Conservation (phyloP, 306 rosid genomes). For the Oxytropis ochrocephala region DNA sequence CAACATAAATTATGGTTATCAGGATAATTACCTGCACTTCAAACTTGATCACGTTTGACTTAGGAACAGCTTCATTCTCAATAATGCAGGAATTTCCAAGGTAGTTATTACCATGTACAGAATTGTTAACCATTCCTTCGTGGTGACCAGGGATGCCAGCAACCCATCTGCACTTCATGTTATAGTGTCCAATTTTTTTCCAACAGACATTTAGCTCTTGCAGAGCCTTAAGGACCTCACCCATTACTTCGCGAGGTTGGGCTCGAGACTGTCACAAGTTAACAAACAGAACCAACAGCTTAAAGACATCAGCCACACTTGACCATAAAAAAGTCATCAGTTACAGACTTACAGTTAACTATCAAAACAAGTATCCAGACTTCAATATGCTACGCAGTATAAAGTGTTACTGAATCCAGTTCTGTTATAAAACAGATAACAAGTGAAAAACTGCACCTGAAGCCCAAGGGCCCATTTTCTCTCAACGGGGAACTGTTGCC, state of each 20-base stretch:
- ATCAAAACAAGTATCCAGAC: slow-evolving; percentile 22
- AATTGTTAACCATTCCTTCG: slow-evolving; percentile 61
- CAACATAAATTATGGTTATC: slow-evolving; percentile 7
- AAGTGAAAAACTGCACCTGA: slow-evolving; percentile 58
- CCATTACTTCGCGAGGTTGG: slow-evolving; percentile 94
- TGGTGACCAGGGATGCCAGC: slow-evolving; percentile 43
- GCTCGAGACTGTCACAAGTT: slow-evolving; percentile 62
- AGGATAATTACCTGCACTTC: slow-evolving; percentile 75
- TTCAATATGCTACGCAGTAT: slow-evolving; percentile 7
- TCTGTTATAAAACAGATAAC: background rate
- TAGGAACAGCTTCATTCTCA: slow-evolving; percentile 48
- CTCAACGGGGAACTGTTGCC: slow-evolving; percentile 70
- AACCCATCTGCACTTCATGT: slow-evolving; percentile 91
- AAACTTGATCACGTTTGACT: slow-evolving; percentile 74
- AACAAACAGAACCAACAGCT: slow-evolving; percentile 15
- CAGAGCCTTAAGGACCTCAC: slow-evolving; percentile 86
- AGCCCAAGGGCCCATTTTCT: slow-evolving; percentile 99
- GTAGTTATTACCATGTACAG: slow-evolving; percentile 44
- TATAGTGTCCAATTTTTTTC: slow-evolving; percentile 97
- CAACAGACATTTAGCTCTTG: slow-evolving; percentile 83
- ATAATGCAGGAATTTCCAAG: slow-evolving; percentile 47
- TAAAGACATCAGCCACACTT: background rate
- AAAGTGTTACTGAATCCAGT: background rate
- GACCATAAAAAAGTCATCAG: too few relatives aligned
- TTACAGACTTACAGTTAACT: background rate